Percentiles rank a stretch among this genome's conserved stretches.
phyloP scores from a whole-genome alignment of 345 rosid species.

The Gossypium australe region DNA sequence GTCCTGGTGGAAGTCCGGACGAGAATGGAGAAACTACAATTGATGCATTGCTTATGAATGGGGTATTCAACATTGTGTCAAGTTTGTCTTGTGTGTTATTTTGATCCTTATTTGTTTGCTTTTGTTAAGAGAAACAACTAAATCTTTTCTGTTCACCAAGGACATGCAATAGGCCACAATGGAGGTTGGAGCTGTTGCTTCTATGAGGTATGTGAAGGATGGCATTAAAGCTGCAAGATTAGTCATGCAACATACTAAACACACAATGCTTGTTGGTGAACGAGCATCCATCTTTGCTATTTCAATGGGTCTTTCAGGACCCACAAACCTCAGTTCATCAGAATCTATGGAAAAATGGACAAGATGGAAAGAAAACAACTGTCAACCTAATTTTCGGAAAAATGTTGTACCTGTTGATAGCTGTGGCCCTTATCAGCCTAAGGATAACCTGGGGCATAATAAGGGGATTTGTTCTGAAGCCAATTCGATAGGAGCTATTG shows the following conservation, averaged over 20 bases:
- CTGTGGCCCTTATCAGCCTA: conserved; percentile 80
- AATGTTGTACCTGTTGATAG: conserved; percentile 47
- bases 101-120: conserved; percentile 3
- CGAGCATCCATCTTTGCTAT: conserved; percentile 81
- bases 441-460: conserved; percentile 13
- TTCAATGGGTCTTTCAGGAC: conserved; percentile 93
- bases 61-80: conserved; percentile 42
- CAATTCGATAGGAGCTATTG: conserved; percentile 27
- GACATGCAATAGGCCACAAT: conserved; percentile 66
- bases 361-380: conserved; percentile 58
- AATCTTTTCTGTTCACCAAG: conserved; percentile 33
- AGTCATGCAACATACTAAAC: conserved; percentile 75
- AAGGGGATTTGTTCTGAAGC: conserved; percentile 20
- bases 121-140: conserved; percentile 11
- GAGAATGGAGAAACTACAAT: conserved; percentile 93
- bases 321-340: conserved; percentile 66
- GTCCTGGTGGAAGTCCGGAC: conserved; percentile 97
- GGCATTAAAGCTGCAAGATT: conserved; percentile 84
- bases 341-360: conserved; percentile 79
- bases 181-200: conserved; percentile 99
- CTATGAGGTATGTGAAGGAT: conserved; percentile 89
- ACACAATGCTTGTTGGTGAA: conserved; percentile 83
- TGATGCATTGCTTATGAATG: conserved; percentile 89
- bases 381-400: conserved; percentile 88
- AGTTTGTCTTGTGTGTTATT: not conserved